A percentile compares a stretch with the other conserved stretches of the same genome.
These are phyloP conservation scores for Boletus vermiculosoides DNA, from an alignment of 768 basidiomycete genomes.

Conservation along the genomic window DNA sequence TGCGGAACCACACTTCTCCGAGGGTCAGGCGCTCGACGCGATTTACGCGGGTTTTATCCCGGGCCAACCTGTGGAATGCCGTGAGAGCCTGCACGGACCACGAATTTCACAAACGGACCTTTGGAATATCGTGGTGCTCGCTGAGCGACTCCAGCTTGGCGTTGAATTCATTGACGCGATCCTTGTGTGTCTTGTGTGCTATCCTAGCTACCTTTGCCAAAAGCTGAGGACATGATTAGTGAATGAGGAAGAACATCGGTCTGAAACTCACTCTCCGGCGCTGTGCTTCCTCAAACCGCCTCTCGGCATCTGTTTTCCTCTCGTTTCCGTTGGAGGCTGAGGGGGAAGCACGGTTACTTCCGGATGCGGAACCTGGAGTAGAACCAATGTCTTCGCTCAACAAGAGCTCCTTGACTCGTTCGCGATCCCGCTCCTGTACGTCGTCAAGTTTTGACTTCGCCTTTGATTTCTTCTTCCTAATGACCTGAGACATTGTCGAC, in stretches of 20 bases:
- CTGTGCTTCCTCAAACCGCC: slow-evolving; percentile 86
- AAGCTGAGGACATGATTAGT: slow-evolving; percentile 47
- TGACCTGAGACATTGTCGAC: slow-evolving; percentile 8
- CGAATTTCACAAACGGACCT: slow-evolving; percentile 47
- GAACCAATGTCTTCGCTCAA: slow-evolving; percentile 47
- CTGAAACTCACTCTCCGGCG: slow-evolving; percentile 60
- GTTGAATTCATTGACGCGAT: slow-evolving; percentile 90
- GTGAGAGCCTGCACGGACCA: slow-evolving; percentile 33
- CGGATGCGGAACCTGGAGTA: slow-evolving; percentile 45
- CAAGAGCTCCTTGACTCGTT: slow-evolving; percentile 48
- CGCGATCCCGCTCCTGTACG: slow-evolving; percentile 42
- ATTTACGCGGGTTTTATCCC: slow-evolving; percentile 56
- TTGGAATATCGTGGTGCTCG: slow-evolving; percentile 95
- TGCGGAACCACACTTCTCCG: slow-evolving; percentile 4
- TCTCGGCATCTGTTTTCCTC: slow-evolving; percentile 83
- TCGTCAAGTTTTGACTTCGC: slow-evolving; percentile 58
- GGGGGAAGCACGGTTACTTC: slow-evolving; percentile 62
- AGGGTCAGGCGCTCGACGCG: slow-evolving; percentile 27
- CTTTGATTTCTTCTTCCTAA: slow-evolving; percentile 83
- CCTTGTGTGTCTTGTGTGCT: slow-evolving; percentile 88
- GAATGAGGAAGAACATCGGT: not conserved
- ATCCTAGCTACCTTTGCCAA: slow-evolving; percentile 70
- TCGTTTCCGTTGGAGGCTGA: slow-evolving; percentile 47
- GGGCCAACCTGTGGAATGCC: slow-evolving; percentile 67
- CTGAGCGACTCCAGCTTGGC: slow-evolving; percentile 79